Base-by-base conservation (phyloP, 2,329 filamentous ascomycete species). In the Xylariaceae sp. region DNA sequence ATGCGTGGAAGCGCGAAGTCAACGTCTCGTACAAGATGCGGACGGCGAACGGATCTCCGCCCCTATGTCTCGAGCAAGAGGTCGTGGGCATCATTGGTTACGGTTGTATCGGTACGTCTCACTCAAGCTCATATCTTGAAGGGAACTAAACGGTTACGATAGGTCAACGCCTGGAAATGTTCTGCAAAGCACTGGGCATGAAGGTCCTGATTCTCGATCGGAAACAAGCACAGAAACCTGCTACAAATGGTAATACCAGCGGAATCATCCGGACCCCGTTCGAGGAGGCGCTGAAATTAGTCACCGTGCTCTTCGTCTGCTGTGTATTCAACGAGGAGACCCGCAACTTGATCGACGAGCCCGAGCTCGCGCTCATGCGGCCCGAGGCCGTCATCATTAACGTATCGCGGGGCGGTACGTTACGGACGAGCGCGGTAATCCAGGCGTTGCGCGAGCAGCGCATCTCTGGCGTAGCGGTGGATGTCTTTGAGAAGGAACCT, bases 401-500 rank as follows among this genome's bases (percentile, higher is more conserved):
- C 51, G 61, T 69, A 3, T 67, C 68, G 2, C 61, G 68, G 9
- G 67, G 61, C 18, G 61, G 59, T 17, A 63, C 68, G 50, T 45
- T 67, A 37, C 62, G 67, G 39, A 61, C 63, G 8, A 11, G 3
- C 11, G 66, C 65, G 18, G 55, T 67, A 7, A 45, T 69, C 2
- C 7, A 48, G 11, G 67, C 68, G 80, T 53, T 70, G 52, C 53
- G 61, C 3, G 58, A 61, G 13, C 52, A 62, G 2, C 58, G 39
- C 3, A 59, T 69, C 35, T 70, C 66, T 8, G 68, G 67, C 37
- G 66, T 59, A 51, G 67, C 64, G 5, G 60, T 63, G 3, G 68
- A 70, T 37, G 67, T 70, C 1, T 69, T 61, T 34, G 66, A 66
- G 17, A 37, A 50, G 2, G 68, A 70, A 47, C 68, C 68, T 1